Conservation (phyloP, 2,329 filamentous ascomycete genomes). For the Fusarium temperatum region DNA sequence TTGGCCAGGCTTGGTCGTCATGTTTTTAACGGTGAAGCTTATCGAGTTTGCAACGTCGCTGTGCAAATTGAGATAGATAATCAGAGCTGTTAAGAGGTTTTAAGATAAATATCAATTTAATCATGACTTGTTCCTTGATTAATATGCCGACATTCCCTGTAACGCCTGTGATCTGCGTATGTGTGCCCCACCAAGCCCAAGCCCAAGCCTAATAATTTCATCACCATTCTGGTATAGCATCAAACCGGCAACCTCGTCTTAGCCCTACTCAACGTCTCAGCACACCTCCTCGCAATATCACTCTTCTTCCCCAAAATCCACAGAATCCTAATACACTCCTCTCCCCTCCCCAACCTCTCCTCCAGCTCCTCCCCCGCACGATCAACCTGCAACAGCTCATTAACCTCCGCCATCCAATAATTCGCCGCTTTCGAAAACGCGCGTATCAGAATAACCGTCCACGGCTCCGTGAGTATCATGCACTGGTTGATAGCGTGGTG, state of each 20-base stretch:
- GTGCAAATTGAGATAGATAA: neutral
- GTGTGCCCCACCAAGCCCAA: neutral
- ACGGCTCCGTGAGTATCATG: conserved; percentile 65
- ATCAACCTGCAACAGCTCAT: conserved; percentile 33
- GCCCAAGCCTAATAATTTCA: neutral
- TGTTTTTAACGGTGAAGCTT: neutral
- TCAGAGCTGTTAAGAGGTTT: too few species aligned
- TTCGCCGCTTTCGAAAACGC: conserved; percentile 58
- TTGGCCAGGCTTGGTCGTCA: neutral
- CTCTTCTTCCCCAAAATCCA: conserved; percentile 65
- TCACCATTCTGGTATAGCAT: neutral
- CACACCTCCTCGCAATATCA: conserved; percentile 50
- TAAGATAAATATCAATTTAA: neutral
- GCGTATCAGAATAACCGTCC: conserved; percentile 64
- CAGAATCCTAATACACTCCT: conserved; percentile 60
- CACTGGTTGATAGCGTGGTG: conserved; percentile 63
- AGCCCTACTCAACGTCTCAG: conserved; percentile 21
- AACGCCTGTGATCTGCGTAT: neutral
- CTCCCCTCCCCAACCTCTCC: conserved; percentile 50
- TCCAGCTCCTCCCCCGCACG: conserved; percentile 32
- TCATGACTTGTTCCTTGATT: neutral
- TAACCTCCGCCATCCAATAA: conserved; percentile 47
- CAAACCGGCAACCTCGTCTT: neutral
- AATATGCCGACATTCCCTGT: neutral
- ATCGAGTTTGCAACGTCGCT: too few species aligned